Base-by-base conservation (phyloP, 345 rosid species). In the Arabidopsis suecica region DNA sequence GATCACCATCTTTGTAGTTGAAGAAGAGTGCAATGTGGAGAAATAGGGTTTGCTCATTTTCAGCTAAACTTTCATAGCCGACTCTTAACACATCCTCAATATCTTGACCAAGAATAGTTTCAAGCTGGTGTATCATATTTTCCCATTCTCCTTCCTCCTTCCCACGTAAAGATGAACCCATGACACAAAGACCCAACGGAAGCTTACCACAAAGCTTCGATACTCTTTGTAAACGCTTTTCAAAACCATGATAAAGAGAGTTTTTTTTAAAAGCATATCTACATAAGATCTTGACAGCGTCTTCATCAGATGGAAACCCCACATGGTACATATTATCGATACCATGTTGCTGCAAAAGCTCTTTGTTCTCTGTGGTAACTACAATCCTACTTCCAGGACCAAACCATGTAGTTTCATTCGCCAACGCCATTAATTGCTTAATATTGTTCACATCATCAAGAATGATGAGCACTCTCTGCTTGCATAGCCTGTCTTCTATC, bases 201-300 rank as follows among this genome's bases (percentile, higher is more conserved):
- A 47, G 51, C 0, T 16, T 47, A 47, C 51, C 22, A 47, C 51
- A 47, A 16, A 47, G 51, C n/a, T 23, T 1, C 1, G 64, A 38
- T 5, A 76, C 70, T 6, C 13, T 40, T 1, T 12, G 7, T 0
- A 65, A 16, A 7, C 69, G 44, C 38, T 65, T 16, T 23, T 16
- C 7, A 32, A 12, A 69, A 42, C 47, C 56, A 14, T 9, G 6
- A 1, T 0, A 0, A 0, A 55, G 81, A 34, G 44, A 50, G 25
- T 7, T 25, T 12, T 28, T 9, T 11, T 13, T 32, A n/a, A 80
- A 76, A 25, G 78, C 78, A 45, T 63, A 9, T 6, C 1, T 40
- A 28, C 65, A 40, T 6, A 61, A 61, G 12, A 61, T 61, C 34
- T 40, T 1, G 3, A 61, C 0, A 41, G 65, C 65, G 1, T 61